phyloP scores from a whole-genome alignment of 345 rosid species.

The Mercurialis annua region DNA sequence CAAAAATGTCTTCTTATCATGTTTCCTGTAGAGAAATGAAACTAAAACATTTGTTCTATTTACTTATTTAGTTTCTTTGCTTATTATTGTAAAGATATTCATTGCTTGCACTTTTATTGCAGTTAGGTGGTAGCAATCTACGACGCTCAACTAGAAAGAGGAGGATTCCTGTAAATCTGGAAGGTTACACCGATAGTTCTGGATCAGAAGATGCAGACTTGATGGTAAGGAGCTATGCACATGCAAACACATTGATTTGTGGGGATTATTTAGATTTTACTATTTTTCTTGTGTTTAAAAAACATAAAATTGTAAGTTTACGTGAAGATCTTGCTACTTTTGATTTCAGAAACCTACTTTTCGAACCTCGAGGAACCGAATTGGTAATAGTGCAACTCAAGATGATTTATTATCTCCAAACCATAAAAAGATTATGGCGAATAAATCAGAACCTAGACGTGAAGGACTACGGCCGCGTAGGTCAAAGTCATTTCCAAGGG shows the following conservation, averaged over 20 bases:
- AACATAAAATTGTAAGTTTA: slow-evolving; percentile 4
- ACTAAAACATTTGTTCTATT: slow-evolving; percentile 8
- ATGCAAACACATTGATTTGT: background rate
- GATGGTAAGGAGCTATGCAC: slow-evolving; percentile 59
- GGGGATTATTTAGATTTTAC: slow-evolving; percentile 5
- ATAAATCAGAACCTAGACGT: slow-evolving; percentile 79
- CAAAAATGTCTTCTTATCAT: background rate
- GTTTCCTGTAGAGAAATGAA: slow-evolving; percentile 7
- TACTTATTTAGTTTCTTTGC: slow-evolving; percentile 9
- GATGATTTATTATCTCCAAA: slow-evolving; percentile 59
- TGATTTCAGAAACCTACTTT: slow-evolving; percentile 59
- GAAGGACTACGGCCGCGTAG: slow-evolving; percentile 98
- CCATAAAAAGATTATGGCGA: slow-evolving; percentile 46
- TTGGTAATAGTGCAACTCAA: slow-evolving; percentile 49
- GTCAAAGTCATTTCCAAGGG: slow-evolving; percentile 51
- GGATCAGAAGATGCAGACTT: slow-evolving; percentile 93
- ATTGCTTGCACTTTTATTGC: slow-evolving; percentile 26
- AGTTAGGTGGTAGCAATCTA: slow-evolving; percentile 75
- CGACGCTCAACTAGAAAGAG: slow-evolving; percentile 96
- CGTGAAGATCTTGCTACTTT: slow-evolving; percentile 11
- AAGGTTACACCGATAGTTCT: slow-evolving; percentile 79
- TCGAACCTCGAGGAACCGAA: slow-evolving; percentile 55
- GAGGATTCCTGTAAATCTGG: slow-evolving; percentile 76
- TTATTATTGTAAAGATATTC: slow-evolving; percentile 15
- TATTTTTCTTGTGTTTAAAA: slow-evolving; percentile 1